Evolutionary conservation across 345 rosid species (phyloP), one percentile per base, ranked within the genome.

Genomic region (Citrus cavaleriei): DNA sequence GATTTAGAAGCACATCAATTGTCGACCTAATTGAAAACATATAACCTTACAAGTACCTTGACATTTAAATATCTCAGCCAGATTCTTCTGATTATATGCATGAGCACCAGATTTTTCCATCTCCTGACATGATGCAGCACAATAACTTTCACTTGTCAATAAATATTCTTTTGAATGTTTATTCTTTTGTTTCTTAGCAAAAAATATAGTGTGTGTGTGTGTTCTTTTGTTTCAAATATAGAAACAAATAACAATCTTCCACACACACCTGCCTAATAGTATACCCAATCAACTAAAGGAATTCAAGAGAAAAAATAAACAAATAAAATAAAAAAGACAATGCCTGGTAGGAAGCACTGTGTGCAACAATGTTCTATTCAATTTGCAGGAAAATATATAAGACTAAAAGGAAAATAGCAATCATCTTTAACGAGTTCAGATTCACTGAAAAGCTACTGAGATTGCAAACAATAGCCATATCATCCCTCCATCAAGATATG

Each of bases 11-110:
- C n/a, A 16, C 72, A 40, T 49, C 37, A 77, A 35, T 12, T 70
- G 68, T 62, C 62, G 63, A 75, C 64, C n/a, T 74, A 77, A 60
- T 16, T 34, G 58, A 51, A 62, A 66, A 38, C 74, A 61, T 18
- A 51, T 13, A 78, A 72, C 71, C 27, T 13, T n/a, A 77, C 59
- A 72, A 71, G 54, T 83, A 94, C 98, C 98, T 93, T 87, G 95
- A 55, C 87, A 77, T 84, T 95, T 93, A 9, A 93, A 85, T 73
- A 93, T 82, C 72, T 93, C 96, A 37, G 97, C 97, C 60, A 95
- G 79, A 73, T 69, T 90, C 72, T 79, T 90, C 64, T 32, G 54
- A 76, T 88, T 86, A 85, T 76, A 88, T 21, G 76, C 81, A 54
- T 85, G 90, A 55, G 90, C 88, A 79, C 93, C 90, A 79, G 91